A percentile compares a stretch with the other conserved stretches of the same genome.
phyloP scores from a whole-genome alignment of 148 eudicot species.

The Heliamphora exappendiculata region DNA sequence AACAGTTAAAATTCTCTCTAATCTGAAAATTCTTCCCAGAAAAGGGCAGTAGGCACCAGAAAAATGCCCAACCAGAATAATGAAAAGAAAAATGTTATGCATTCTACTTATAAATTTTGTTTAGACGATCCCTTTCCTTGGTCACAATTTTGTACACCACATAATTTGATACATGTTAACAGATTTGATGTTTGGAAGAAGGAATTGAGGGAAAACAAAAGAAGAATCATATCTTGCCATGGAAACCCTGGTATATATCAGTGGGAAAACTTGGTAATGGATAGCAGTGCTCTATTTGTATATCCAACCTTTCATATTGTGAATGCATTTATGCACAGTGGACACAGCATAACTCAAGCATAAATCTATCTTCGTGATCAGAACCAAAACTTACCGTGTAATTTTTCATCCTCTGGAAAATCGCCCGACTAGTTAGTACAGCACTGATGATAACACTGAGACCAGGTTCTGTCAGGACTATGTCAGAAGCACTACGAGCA shows the following conservation, averaged over 20 bases:
- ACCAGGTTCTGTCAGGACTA: conserved; percentile 75
- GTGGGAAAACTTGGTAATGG: not conserved
- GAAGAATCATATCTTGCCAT: not conserved
- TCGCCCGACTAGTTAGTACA: conserved; percentile 69
- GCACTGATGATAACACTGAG: conserved; percentile 82
- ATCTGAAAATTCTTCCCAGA: not conserved
- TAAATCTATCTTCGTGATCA: not conserved
- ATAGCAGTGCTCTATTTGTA: not conserved
- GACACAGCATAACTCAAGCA: not conserved
- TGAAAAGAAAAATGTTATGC: not conserved
- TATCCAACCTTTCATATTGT: not conserved
- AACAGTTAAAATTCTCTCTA: not conserved
- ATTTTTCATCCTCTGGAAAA: conserved; percentile 78
- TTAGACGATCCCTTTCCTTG: not conserved
- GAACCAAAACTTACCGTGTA: conserved; percentile 42
- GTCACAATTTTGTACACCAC: not conserved
- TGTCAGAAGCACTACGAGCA: conserved; percentile 78
- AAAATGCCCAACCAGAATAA: not conserved
- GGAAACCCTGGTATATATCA: not conserved
- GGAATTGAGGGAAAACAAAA: not conserved
- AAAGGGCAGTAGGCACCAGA: not conserved
- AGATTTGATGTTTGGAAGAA: not conserved
- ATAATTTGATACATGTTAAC: not conserved
- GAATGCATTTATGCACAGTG: not conserved
- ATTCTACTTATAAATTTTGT: too few species aligned